A percentile compares a stretch with the other conserved stretches of the same genome.
Conservation (phyloP, 805 yeast species). For the Suhomyces kilbournensis region DNA sequence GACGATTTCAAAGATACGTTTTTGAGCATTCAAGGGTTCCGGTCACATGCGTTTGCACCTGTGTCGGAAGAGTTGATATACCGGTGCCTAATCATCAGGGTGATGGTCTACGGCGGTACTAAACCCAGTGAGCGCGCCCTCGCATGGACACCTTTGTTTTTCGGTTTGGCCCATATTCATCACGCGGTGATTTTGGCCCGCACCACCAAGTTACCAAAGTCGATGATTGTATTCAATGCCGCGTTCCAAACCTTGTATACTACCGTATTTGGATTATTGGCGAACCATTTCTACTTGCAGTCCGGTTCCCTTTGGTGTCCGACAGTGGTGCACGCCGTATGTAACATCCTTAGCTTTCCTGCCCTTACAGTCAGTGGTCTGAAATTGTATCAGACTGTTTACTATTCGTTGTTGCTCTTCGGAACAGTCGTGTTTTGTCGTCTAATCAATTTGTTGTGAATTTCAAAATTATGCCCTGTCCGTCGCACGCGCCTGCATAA, state of each 20-base stretch:
- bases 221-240: conserved; percentile 34
- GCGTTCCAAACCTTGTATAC: conserved; percentile 63
- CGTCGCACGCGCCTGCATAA: conserved; percentile 1
- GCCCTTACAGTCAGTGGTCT: conserved; percentile 16
- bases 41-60: conserved; percentile 71
- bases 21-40: conserved; percentile 37
- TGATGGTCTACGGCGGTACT: conserved; percentile 9
- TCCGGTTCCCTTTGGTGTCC: conserved; percentile 55
- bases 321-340: conserved; percentile 57
- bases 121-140: neutral
- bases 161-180: conserved; percentile 78
- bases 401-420: conserved; percentile 36
- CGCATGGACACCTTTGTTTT: conserved; percentile 53
- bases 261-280: conserved; percentile 65
- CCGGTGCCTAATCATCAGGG: conserved; percentile 44
- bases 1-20: conserved; percentile 21
- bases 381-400: conserved; percentile 18
- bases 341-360: conserved; percentile 75
- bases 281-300: conserved; percentile 53
- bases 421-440: conserved; percentile 43
- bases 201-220: conserved; percentile 17
- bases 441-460: neutral
- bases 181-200: conserved; percentile 54
- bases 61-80: conserved; percentile 74
- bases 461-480: neutral